Conservation (phyloP, 1,139 yeast genomes). For the Yamadazyma sp. region DNA sequence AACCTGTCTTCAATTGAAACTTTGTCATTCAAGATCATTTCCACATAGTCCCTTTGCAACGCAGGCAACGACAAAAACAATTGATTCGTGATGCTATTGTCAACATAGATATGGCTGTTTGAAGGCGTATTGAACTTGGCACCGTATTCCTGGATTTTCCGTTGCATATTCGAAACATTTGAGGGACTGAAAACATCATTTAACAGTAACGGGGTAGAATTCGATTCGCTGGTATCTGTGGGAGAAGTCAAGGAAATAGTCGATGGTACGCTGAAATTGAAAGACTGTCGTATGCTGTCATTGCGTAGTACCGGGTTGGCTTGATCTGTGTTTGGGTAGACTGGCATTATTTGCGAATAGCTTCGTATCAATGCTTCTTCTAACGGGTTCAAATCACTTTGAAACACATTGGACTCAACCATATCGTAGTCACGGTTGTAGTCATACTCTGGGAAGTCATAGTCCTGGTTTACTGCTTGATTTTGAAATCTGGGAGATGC, state of each 20-base stretch:
- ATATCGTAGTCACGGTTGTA: conserved; percentile 11
- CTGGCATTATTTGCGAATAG: conserved; percentile 9
- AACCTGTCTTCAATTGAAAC: conserved; percentile 29
- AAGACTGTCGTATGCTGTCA: neutral
- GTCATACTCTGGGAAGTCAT: conserved; percentile 1
- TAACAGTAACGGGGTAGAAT: conserved; percentile 23
- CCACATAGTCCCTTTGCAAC: conserved; percentile 19
- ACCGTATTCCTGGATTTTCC: conserved; percentile 14
- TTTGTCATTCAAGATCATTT: conserved; percentile 20
- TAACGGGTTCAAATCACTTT: conserved; percentile 38
- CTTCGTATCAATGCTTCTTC: conserved; percentile 33
- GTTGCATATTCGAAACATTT: conserved; percentile 7
- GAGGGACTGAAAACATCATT: conserved; percentile 18
- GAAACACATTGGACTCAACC: conserved; percentile 35
- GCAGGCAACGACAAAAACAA: conserved; percentile 18
- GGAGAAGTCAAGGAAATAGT: conserved; percentile 36
- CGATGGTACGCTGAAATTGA: conserved; percentile 17
- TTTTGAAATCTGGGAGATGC: neutral
- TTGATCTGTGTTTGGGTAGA: neutral
- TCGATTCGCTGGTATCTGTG: conserved; percentile 35
- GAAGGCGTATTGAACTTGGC: conserved; percentile 22
- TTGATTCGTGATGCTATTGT: conserved; percentile 17
- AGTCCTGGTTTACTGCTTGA: neutral
- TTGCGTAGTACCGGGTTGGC: neutral
- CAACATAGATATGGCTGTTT: conserved; percentile 31